These are phyloP conservation scores for Oxytropis ochrocephala DNA, from an alignment of 306 rosid species.

Conservation along the genomic window DNA sequence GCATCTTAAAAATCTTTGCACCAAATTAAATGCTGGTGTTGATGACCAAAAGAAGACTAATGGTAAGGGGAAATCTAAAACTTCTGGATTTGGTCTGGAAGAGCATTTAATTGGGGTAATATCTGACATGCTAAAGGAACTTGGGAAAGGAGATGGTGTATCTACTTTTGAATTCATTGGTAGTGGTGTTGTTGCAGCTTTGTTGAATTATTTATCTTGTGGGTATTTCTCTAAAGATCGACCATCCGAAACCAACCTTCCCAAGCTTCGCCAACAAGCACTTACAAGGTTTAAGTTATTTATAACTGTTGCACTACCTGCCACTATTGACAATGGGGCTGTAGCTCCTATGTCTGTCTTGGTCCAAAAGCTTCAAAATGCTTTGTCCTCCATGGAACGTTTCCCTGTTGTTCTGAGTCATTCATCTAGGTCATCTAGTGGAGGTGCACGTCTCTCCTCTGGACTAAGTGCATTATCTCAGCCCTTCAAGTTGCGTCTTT, in stretches of 20 bases:
- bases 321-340: slow-evolving; percentile 30
- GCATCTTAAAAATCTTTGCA: slow-evolving; percentile 75
- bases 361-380: slow-evolving; percentile 96
- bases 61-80: slow-evolving; percentile 81
- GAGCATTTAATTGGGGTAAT: slow-evolving; percentile 64
- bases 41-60: slow-evolving; percentile 70
- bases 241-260: slow-evolving; percentile 61
- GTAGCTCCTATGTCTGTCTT: slow-evolving; percentile 68
- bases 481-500: slow-evolving; percentile 88
- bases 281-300: slow-evolving; percentile 77
- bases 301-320: slow-evolving; percentile 81
- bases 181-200: slow-evolving; percentile 85
- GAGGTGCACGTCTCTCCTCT: slow-evolving; percentile 90
- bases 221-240: slow-evolving; percentile 79
- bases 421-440: slow-evolving; percentile 84
- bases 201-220: slow-evolving; percentile 87
- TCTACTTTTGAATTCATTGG: slow-evolving; percentile 98
- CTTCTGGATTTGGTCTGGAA: slow-evolving; percentile 54
- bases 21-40: slow-evolving; percentile 61
- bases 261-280: slow-evolving; percentile 82
- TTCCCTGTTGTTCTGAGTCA: slow-evolving; percentile 97
- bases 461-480: slow-evolving; percentile 91
- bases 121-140: slow-evolving; percentile 85
- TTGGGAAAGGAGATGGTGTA: slow-evolving; percentile 95
- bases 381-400: slow-evolving; percentile 93